Evolutionary conservation across 371 early-diverging fungal genomes (phyloP), one percentile per base, ranked within the genome.

Genomic region (Syncephalis plumigaleata): DNA sequence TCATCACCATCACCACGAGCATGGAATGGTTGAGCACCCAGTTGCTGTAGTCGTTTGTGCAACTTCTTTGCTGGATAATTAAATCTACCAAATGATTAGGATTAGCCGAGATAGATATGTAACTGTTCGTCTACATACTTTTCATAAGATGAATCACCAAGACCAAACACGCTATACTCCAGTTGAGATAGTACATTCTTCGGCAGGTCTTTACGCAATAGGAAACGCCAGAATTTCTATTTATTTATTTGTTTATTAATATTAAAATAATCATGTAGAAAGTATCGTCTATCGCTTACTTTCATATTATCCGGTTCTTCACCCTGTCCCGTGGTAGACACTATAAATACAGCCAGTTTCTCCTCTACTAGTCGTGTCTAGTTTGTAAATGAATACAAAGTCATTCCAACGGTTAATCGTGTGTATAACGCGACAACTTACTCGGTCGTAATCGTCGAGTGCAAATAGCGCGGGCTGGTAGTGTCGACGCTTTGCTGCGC

Each of bases 21-120:
- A 15, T 77, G 51, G 7, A 98, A 36, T 27, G 82, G 64, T 22
- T 50, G 56, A 0, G 87, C 98, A 22, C 98, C 99, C 15, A 98
- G 67, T 51, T 91, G 89, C 50, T 67, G 48, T 46, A 98, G 61
- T 44, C 96, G 69, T 47, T 84, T 85, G 60, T 76, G 76, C 39
- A 98, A 72, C 53, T 91, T 92, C 63, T 96, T 97, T 0, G 91
- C 84, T 9, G 91, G 85, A 62, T 75, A 93, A 61, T 98, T 98
- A 72, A 84, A 99, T 27, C 84, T 84, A 51, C 0, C n/a, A n/a
- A 44, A 47, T 22, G 15, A 47, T 20, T 26, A 44, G 22, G 18
- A 21, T 8, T 9, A 31, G 31, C 11, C 11, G n/a, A 7, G 31
- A 7, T 11, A 31, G 31, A 7, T n/a, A 9, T 1, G 20, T 26